These are phyloP conservation scores for Fusarium sp. DNA, from an alignment of 2,329 filamentous ascomycete genomes.

Conservation along the genomic window DNA sequence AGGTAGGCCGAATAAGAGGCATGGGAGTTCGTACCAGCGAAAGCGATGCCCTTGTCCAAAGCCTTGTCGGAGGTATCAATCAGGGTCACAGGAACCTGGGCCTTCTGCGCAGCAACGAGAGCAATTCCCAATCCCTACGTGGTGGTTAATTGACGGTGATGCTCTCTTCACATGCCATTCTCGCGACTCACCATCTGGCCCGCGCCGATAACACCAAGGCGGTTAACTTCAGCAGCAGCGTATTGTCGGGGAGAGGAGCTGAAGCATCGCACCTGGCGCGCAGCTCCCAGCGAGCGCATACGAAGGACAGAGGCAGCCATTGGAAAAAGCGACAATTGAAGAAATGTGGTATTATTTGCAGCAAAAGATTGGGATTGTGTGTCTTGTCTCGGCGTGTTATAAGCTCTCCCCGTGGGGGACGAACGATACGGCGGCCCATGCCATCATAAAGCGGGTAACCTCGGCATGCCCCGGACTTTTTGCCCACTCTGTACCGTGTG, in stretches of 20 bases:
- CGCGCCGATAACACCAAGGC: conserved; percentile 88
- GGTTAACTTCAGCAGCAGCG: conserved; percentile 76
- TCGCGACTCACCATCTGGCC: conserved; percentile 83
- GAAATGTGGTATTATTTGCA: neutral
- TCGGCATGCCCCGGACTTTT: conserved; percentile 48
- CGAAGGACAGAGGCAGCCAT: conserved; percentile 55
- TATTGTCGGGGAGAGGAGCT: conserved; percentile 69
- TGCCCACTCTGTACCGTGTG: neutral
- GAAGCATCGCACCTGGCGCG: conserved; percentile 65
- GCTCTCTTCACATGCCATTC: conserved; percentile 50
- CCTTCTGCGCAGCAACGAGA: conserved; percentile 86
- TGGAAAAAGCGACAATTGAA: conserved; percentile 2
- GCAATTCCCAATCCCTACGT: conserved; percentile 90
- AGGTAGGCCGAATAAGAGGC: neutral
- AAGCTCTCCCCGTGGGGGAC: conserved; percentile 30
- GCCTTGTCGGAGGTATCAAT: conserved; percentile 85
- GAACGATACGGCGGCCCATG: conserved; percentile 27
- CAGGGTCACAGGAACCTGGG: conserved; percentile 81
- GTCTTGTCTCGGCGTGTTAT: conserved; percentile 12
- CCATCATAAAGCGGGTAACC: conserved; percentile 51
- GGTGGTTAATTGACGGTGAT: conserved; percentile 31
- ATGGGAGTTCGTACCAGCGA: conserved; percentile 69
- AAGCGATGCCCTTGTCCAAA: conserved; percentile 86
- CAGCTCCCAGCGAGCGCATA: conserved; percentile 48
- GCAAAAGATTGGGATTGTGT: conserved; percentile 4